These are phyloP conservation scores for Talaromyces sp. DNA, from an alignment of 2,329 filamentous ascomycete genomes.

Conservation along the genomic window DNA sequence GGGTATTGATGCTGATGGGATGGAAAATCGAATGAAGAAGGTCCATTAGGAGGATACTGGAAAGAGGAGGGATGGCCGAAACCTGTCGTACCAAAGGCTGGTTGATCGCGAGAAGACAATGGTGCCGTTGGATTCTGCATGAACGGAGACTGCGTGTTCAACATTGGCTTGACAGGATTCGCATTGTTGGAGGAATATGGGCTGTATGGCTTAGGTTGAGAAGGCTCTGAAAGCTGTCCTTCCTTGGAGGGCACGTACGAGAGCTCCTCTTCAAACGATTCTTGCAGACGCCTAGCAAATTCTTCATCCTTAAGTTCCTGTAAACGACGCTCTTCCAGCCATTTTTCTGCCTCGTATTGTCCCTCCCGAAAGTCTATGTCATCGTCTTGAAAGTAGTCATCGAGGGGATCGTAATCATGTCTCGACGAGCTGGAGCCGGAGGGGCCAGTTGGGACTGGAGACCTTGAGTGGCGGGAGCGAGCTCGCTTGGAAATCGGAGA, in stretches of 20 bases:
- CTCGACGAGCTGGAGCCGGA: not conserved
- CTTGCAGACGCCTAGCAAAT: constrained; percentile 37
- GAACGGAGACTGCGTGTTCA: not conserved
- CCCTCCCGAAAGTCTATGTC: constrained; percentile 27
- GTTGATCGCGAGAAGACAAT: not conserved
- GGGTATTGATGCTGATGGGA: not conserved
- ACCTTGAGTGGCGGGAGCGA: not conserved
- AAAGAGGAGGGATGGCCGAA: not conserved
- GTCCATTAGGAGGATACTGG: constrained; percentile 2
- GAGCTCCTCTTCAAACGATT: constrained; percentile 21
- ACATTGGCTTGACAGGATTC: not conserved
- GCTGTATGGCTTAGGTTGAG: not conserved
- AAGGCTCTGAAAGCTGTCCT: not conserved
- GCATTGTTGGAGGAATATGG: not conserved
- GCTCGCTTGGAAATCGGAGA: constrained; percentile 11
- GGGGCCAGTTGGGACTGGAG: not conserved
- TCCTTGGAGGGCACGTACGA: not conserved
- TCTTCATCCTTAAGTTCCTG: constrained; percentile 39
- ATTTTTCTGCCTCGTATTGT: constrained; percentile 30
- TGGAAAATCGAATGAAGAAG: constrained; percentile 1
- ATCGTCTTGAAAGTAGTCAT: constrained; percentile 26
- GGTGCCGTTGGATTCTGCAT: not conserved
- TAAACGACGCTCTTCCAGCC: constrained; percentile 28
- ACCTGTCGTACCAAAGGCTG: not conserved
- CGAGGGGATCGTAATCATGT: constrained; percentile 1